These are phyloP conservation scores for Trichoderma harzianum DNA, from an alignment of 2,329 filamentous ascomycete species.

Conservation along the genomic window DNA sequence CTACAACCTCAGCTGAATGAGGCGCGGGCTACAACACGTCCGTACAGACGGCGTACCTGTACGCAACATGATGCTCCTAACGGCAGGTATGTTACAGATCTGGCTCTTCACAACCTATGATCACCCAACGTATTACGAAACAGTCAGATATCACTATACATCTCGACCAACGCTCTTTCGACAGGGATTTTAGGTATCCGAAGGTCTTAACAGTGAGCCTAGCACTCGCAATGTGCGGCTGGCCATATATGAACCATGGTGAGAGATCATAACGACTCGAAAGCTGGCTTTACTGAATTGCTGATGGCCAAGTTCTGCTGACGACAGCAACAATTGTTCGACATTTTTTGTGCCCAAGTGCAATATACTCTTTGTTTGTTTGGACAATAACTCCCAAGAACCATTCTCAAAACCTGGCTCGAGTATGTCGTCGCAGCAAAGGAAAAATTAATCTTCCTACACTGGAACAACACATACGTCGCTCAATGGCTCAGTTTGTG, in stretches of 20 bases:
- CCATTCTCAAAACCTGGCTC: no score
- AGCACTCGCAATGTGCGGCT: background rate
- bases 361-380: no score
- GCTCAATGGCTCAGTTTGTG: background rate
- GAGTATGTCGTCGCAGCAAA: background rate
- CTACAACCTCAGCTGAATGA: background rate
- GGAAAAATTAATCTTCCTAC: no score
- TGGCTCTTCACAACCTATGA: background rate
- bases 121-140: background rate
- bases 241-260: background rate
- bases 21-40: background rate
- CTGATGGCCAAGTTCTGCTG: no score
- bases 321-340: no score
- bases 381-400: no score
- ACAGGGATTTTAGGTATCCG: background rate
- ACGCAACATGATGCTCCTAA: background rate
- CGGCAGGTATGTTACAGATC: background rate
- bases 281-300: background rate
- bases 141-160: background rate
- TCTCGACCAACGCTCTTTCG: background rate
- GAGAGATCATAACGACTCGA: background rate
- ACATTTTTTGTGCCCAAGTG: no score
- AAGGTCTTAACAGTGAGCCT: background rate
- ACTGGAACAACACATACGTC: no score
- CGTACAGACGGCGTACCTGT: background rate